Conservation (phyloP, 225 moss, liverwort and hornwort genomes). For the Marchantia polymorpha region DNA sequence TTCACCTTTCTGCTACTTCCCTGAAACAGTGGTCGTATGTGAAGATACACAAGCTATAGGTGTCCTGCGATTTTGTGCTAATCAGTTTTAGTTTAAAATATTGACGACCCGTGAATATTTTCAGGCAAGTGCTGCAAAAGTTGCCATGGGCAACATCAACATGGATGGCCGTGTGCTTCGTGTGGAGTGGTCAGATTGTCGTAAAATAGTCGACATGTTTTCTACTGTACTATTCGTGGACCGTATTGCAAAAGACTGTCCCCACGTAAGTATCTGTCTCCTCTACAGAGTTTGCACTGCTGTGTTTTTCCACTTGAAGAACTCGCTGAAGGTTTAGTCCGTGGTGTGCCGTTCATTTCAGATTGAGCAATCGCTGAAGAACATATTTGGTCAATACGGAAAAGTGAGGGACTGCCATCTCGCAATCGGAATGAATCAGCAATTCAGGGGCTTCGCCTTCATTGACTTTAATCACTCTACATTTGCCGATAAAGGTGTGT, state of each 20-base stretch:
- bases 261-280: constrained; percentile 34
- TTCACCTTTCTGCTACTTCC: neutral
- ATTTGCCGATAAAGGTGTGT: constrained; percentile 46
- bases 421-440: constrained; percentile 48
- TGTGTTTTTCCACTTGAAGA: neutral
- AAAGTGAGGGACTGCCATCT: constrained; percentile 51
- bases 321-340: neutral
- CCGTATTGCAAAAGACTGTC: constrained; percentile 42
- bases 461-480: constrained; percentile 46
- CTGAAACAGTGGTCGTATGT: neutral
- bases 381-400: constrained; percentile 41
- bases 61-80: neutral
- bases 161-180: constrained; percentile 57
- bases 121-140: constrained; percentile 50
- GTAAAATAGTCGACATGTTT: constrained; percentile 52
- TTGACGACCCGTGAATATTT: neutral
- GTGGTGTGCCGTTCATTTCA: constrained; percentile 15
- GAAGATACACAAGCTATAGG: neutral
- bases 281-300: neutral
- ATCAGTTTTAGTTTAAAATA: neutral
- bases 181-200: constrained; percentile 56
- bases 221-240: constrained; percentile 54
- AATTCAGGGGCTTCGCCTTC: constrained; percentile 54
- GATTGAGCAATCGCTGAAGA: constrained; percentile 45
- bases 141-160: constrained; percentile 54